A percentile compares a stretch with the other conserved stretches of the same genome.
Conservation (phyloP, 768 basidiomycete species). For the Daedalea quercina region DNA sequence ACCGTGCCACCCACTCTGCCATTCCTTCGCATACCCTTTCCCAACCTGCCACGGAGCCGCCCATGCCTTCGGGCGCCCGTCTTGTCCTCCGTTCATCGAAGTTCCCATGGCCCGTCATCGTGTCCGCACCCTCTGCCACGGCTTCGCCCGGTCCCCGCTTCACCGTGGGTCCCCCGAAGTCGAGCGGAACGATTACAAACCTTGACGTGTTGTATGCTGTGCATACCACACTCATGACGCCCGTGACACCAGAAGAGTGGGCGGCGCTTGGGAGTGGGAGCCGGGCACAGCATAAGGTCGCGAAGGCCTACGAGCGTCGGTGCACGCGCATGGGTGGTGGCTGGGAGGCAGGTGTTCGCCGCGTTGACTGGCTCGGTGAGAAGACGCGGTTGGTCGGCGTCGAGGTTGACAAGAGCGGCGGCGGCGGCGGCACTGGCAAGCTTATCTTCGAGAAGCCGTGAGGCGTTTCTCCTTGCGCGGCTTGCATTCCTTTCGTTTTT, state of each 20-base stretch:
- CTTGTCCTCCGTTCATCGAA: constrained; percentile 50
- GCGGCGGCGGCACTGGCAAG: constrained; percentile 35
- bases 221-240: constrained; percentile 45
- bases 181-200: constrained; percentile 40
- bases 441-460: constrained; percentile 41
- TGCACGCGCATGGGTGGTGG: constrained; percentile 56
- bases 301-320: constrained; percentile 55
- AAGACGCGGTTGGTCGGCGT: constrained; percentile 57
- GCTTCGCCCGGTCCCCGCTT: constrained; percentile 15
- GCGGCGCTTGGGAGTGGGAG: constrained; percentile 48
- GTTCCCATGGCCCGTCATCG: constrained; percentile 56
- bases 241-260: constrained; percentile 65
- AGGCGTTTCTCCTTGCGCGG: constrained; percentile 7
- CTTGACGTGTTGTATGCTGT: constrained; percentile 57
- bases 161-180: constrained; percentile 23
- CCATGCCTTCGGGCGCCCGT: constrained; percentile 35
- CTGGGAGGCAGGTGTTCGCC: constrained; percentile 62
- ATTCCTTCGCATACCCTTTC: constrained; percentile 50
- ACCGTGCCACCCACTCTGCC: constrained; percentile 44
- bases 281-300: constrained; percentile 49
- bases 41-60: constrained; percentile 61
- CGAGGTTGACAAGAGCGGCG: constrained; percentile 43
- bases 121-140: constrained; percentile 22
- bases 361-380: constrained; percentile 59
- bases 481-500: background rate